phyloP scores from a whole-genome alignment of 2,329 filamentous ascomycete genomes.

The Anisogramma anomala region DNA sequence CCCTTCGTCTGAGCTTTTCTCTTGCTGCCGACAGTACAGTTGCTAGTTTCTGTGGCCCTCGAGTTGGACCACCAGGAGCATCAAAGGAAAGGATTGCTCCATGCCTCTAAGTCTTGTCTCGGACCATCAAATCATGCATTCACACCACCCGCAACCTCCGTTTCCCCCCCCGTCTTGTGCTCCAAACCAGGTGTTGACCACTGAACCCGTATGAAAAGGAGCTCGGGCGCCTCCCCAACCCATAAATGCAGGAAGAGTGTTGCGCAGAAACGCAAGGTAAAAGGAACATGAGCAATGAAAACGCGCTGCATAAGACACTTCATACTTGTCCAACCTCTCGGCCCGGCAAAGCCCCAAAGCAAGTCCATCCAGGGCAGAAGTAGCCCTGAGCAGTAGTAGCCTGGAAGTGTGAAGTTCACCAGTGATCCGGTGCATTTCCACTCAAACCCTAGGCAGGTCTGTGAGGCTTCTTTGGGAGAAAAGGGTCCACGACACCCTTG shows the following conservation, averaged over 20 bases:
- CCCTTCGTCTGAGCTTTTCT: neutral
- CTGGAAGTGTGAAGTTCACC: too few relatives aligned
- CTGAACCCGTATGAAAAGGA: too few relatives aligned
- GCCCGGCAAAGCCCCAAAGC: too few relatives aligned
- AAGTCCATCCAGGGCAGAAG: neutral
- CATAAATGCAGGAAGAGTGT: neutral
- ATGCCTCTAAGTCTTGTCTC: too few relatives aligned
- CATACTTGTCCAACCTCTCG: too few relatives aligned
- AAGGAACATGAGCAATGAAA: neutral
- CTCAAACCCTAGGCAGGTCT: neutral
- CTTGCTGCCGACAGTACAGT: neutral
- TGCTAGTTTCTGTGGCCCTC: too few relatives aligned
- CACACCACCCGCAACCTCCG: too few relatives aligned
- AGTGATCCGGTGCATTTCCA: neutral
- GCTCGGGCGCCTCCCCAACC: neutral
- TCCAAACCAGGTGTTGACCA: neutral
- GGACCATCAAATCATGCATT: neutral
- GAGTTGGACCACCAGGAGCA: too few relatives aligned
- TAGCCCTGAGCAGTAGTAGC: too few relatives aligned
- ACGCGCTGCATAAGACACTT: too few relatives aligned
- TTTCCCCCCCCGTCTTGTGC: neutral
- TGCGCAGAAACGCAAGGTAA: neutral
- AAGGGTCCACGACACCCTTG: slow-evolving; percentile 29
- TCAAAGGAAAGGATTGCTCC: too few relatives aligned
- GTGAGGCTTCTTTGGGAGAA: slow-evolving; percentile 30